Percentiles rank a stretch among this genome's conserved stretches.
phyloP scores from a whole-genome alignment of 148 eudicot species.

The Cornus florida region DNA sequence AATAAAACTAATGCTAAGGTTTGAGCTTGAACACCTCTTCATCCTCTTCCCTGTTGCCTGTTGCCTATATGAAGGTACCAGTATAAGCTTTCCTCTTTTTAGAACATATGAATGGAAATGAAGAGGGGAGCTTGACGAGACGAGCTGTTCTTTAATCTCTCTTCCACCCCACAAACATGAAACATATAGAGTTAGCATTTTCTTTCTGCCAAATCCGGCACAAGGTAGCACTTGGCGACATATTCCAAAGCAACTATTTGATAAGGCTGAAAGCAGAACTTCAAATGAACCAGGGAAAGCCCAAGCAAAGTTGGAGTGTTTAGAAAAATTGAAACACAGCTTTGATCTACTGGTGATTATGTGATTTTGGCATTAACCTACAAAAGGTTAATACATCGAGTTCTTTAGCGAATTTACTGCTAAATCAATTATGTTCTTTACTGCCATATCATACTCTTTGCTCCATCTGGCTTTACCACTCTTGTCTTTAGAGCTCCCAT shows the following conservation, averaged over 20 bases:
- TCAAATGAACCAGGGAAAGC: too few species aligned
- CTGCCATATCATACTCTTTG: not conserved
- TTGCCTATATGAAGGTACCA: not conserved
- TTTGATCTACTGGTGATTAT: slow-evolving; percentile 12
- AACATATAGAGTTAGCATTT: not conserved
- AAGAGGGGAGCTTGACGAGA: not conserved
- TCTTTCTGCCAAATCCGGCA: not conserved
- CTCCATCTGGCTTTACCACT: not conserved
- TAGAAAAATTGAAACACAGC: too few species aligned
- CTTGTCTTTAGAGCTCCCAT: not conserved
- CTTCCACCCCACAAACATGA: not conserved
- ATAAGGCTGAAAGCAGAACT: not conserved
- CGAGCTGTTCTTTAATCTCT: not conserved
- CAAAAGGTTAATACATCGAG: not conserved
- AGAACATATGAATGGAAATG: not conserved
- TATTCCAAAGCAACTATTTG: not conserved
- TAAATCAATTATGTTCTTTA: not conserved
- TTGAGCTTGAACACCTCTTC: too few species aligned
- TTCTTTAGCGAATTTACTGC: not conserved
- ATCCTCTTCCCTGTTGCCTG: too few species aligned
- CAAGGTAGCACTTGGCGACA: not conserved
- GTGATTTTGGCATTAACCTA: not conserved
- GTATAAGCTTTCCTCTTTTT: not conserved
- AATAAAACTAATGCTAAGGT: too few species aligned
- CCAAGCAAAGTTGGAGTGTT: too few species aligned